Evolutionary conservation across 176 grass and related monocot species (phyloP).

Genomic region (Poa annua): DNA sequence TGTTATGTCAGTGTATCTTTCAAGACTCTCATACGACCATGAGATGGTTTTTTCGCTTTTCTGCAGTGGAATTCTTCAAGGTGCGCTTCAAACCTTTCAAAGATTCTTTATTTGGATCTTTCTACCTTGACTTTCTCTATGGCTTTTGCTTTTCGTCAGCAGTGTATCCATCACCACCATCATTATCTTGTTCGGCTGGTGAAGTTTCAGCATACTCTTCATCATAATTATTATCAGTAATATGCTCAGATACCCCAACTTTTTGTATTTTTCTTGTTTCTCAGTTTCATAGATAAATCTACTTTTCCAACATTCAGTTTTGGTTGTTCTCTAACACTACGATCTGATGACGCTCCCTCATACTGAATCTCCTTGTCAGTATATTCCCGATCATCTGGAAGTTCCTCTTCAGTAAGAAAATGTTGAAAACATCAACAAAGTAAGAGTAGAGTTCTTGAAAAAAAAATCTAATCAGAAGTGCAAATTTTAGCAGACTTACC

Average conservation of each 20-base stretch:
- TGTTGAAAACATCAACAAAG: too few relatives aligned
- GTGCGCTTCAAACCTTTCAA: slow-evolving; percentile 3
- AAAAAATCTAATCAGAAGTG: too few relatives aligned
- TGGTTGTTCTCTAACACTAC: too few relatives aligned
- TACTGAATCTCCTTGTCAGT: too few relatives aligned
- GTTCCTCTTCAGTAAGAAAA: too few relatives aligned
- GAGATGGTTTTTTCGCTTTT: slow-evolving; percentile 41
- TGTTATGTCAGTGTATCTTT: slow-evolving; percentile 38
- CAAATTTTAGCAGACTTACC: too few relatives aligned
- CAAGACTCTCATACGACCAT: slow-evolving; percentile 41
- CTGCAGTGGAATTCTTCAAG: slow-evolving; percentile 28
- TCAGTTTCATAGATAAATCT: slow-evolving; percentile 51
- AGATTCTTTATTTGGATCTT: slow-evolving; percentile 37
- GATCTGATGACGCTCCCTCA: too few relatives aligned
- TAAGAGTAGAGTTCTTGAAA: too few relatives aligned
- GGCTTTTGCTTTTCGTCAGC: slow-evolving; percentile 41
- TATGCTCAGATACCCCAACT: slow-evolving; percentile 36
- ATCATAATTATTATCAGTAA: slow-evolving; percentile 36
- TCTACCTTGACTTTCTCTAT: slow-evolving; percentile 47
- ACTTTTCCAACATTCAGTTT: too few relatives aligned
- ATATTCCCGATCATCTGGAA: too few relatives aligned
- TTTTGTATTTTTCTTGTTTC: slow-evolving; percentile 37
- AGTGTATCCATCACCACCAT: slow-evolving; percentile 46
- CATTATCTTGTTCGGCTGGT: slow-evolving; percentile 48
- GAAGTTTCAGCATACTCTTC: too few relatives aligned